A percentile compares a stretch with the other conserved stretches of the same genome.
These are phyloP conservation scores for Arctium lappa DNA, from an alignment of 129 eudicot species.

Conservation along the genomic window DNA sequence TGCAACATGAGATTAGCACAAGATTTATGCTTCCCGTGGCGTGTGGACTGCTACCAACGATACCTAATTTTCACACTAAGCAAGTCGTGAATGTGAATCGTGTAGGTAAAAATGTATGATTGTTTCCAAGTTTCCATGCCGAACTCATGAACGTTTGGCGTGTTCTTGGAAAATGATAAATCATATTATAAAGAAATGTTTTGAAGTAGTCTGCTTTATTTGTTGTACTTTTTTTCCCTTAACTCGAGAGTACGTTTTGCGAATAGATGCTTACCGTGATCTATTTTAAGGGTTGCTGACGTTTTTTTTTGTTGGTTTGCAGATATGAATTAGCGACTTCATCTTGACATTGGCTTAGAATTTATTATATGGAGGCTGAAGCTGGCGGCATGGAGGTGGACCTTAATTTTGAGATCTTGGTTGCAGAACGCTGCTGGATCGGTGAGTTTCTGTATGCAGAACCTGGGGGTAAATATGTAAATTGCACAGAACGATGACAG, in stretches of 20 bases:
- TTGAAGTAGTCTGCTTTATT: not conserved
- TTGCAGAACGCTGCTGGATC: not conserved
- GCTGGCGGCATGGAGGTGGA: no score
- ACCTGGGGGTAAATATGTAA: not conserved
- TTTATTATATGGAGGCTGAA: no score
- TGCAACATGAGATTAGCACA: slow-evolving; percentile 55
- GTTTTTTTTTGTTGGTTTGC: not conserved
- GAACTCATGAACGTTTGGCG: not conserved
- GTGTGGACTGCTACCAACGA: slow-evolving; percentile 51
- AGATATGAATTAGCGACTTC: not conserved
- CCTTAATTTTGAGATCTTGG: not conserved
- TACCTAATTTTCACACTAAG: slow-evolving; percentile 30
- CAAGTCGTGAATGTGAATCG: slow-evolving; percentile 22
- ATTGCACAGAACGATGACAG: not conserved
- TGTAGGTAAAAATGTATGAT: slow-evolving; percentile 26
- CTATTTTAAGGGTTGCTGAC: not conserved
- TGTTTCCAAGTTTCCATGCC: slow-evolving; percentile 6
- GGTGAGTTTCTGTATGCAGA: not conserved
- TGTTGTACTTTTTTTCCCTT: not conserved
- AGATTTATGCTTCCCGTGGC: slow-evolving; percentile 73
- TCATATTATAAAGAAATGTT: not conserved
- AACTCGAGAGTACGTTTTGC: not conserved
- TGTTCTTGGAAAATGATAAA: not conserved
- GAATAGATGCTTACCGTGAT: not conserved
- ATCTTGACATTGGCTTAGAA: no score